Conservation (phyloP, 2,329 filamentous ascomycete species). For the Ceratocystis papillata region DNA sequence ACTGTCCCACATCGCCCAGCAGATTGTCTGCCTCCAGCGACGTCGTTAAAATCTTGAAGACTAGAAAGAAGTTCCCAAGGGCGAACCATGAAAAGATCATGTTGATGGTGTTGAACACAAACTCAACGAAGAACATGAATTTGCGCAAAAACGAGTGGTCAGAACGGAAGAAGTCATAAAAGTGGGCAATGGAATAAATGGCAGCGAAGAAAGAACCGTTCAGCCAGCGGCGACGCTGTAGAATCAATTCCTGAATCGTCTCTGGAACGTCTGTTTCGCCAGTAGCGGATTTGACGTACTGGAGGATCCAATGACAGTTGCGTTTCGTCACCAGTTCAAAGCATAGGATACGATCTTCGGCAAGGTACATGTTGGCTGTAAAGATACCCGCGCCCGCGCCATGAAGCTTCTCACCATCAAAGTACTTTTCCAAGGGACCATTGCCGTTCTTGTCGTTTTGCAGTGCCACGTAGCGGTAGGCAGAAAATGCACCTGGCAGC, state of each 20-base stretch:
- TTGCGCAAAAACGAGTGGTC: conserved; percentile 82
- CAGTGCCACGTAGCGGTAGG: conserved; percentile 85
- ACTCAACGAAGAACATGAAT: conserved; percentile 82
- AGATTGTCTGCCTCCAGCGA: conserved; percentile 62
- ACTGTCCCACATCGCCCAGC: conserved; percentile 63
- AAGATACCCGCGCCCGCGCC: conserved; percentile 88
- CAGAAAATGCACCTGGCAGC: conserved; percentile 94
- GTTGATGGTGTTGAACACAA: conserved; percentile 85
- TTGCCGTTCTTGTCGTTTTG: conserved; percentile 95
- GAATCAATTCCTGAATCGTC: conserved; percentile 83
- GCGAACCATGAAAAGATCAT: conserved; percentile 99
- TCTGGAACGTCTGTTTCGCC: conserved; percentile 97
- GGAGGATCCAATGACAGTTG: conserved; percentile 93
- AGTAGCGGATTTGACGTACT: conserved; percentile 95
- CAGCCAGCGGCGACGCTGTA: conserved; percentile 91
- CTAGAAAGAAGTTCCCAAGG: conserved; percentile 97
- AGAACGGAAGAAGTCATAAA: conserved; percentile 90
- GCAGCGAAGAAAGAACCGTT: conserved; percentile 98
- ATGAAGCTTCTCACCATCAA: conserved; percentile 92
- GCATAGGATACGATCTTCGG: conserved; percentile 96
- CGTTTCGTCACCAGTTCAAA: conserved; percentile 97
- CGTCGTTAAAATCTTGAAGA: conserved; percentile 90
- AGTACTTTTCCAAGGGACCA: conserved; percentile 91
- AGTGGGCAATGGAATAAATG: conserved; percentile 87
- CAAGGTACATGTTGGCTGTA: conserved; percentile 98